phyloP scores from a whole-genome alignment of 2,329 filamentous ascomycete genomes.

The Anisogramma anomala region DNA sequence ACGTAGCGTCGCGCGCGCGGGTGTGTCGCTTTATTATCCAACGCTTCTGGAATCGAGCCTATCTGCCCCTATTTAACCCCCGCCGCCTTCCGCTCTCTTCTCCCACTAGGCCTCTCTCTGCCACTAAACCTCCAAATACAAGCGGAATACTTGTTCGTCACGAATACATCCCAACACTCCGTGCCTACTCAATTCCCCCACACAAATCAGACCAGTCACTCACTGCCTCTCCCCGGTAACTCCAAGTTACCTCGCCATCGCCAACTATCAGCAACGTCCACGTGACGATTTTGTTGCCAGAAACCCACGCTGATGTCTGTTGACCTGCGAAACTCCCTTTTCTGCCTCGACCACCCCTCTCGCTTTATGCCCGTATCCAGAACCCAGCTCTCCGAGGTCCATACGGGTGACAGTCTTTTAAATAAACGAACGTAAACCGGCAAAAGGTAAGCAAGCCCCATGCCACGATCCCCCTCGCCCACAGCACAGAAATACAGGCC shows the following conservation, averaged over 20 bases:
- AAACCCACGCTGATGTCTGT: slow-evolving; percentile 46
- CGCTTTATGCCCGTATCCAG: slow-evolving; percentile 47
- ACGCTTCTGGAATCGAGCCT: neutral
- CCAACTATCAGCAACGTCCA: slow-evolving; percentile 11
- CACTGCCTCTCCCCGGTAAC: slow-evolving; percentile 2
- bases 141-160: too few species aligned
- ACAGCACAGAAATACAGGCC: too few species aligned
- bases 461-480: too few species aligned
- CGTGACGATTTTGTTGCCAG: slow-evolving; percentile 13
- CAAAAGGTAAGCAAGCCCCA: slow-evolving; percentile 5
- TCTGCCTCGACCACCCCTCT: slow-evolving; percentile 44
- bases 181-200: neutral
- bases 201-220: neutral
- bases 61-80: neutral
- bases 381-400: slow-evolving; percentile 41
- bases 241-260: slow-evolving; percentile 1
- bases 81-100: slow-evolving; percentile 1
- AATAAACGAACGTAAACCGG: slow-evolving; percentile 20
- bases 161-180: neutral
- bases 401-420: slow-evolving; percentile 46
- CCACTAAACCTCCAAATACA: neutral
- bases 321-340: slow-evolving; percentile 43
- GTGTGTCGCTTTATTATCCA: neutral
- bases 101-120: slow-evolving; percentile 1
- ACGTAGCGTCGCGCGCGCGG: too few species aligned